phyloP scores from a whole-genome alignment of 495 filamentous ascomycete species.

The Podospora sp. region DNA sequence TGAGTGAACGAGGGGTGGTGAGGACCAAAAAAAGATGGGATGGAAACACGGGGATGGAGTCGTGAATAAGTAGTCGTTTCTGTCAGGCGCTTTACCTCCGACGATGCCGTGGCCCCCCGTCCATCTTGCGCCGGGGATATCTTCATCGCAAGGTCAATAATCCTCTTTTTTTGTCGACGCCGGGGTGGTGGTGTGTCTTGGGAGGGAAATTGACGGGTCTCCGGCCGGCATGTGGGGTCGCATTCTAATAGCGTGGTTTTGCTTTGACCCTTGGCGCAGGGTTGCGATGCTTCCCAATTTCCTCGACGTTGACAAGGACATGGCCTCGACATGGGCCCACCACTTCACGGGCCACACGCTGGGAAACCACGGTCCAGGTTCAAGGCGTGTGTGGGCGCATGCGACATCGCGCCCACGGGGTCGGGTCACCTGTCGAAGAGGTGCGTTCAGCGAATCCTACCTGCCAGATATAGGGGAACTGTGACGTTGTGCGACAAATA shows the following conservation, averaged over 20 bases:
- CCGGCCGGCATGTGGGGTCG: not conserved
- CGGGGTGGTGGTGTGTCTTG: not conserved
- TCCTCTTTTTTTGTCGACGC: not conserved
- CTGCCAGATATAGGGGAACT: conserved; percentile 10
- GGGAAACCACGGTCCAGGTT: not conserved
- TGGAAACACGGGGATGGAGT: not conserved
- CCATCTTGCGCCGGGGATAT: not conserved
- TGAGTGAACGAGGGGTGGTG: not conserved
- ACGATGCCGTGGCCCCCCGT: not conserved
- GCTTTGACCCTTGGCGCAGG: conserved; percentile 11
- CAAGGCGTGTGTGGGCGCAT: not conserved
- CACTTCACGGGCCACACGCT: too few species aligned
- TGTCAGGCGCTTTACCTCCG: not conserved
- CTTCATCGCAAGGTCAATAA: not conserved
- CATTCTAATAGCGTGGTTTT: not conserved
- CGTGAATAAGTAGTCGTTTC: conserved; percentile 4
- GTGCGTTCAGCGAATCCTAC: not conserved
- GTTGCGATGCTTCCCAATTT: conserved; percentile 1
- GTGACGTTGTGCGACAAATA: conserved; percentile 6
- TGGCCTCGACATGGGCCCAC: too few species aligned
- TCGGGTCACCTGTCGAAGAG: conserved; percentile 9
- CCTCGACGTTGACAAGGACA: not conserved
- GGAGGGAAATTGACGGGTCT: not conserved
- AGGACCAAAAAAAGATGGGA: not conserved
- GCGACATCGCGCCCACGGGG: not conserved